Conservation (phyloP, 1,284 basidiomycete genomes). For the Cutaneotrichosporon spelunceum region DNA sequence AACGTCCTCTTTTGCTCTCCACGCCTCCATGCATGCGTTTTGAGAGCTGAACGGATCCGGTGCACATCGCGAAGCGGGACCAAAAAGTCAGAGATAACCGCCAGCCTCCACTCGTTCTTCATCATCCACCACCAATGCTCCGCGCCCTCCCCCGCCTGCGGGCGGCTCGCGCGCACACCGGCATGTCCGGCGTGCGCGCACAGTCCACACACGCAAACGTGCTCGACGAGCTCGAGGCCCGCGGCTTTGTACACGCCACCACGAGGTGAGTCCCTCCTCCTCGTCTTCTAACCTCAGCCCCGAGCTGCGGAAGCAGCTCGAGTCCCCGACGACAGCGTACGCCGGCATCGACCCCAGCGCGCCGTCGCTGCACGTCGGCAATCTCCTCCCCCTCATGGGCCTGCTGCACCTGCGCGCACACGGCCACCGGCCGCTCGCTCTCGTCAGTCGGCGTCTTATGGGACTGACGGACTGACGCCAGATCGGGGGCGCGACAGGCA, state of each 20-base stretch:
- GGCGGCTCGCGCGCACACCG: not conserved
- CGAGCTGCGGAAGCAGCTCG: constrained; percentile 37
- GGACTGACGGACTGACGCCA: constrained; percentile 44
- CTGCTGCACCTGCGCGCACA: constrained; percentile 80
- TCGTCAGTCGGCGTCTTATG: constrained; percentile 57
- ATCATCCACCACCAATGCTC: not conserved
- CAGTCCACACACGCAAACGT: constrained; percentile 23
- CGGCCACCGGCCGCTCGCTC: constrained; percentile 75
- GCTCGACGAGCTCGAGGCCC: constrained; percentile 49
- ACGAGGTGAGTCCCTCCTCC: constrained; percentile 45
- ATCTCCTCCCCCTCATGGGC: constrained; percentile 82
- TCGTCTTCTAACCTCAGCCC: constrained; percentile 29
- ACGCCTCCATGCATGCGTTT: not conserved
- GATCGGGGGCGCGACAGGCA: constrained; percentile 94
- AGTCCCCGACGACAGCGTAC: constrained; percentile 62
- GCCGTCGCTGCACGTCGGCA: constrained; percentile 82
- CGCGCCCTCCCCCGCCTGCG: constrained; percentile 2
- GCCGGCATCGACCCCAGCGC: constrained; percentile 92
- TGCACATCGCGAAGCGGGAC: too few species aligned
- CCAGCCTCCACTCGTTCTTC: constrained; percentile 2
- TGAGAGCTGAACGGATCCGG: too few species aligned
- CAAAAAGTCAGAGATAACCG: constrained; percentile 10
- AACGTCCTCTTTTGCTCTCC: not conserved
- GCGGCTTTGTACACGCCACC: constrained; percentile 53
- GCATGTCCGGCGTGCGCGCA: not conserved